Base-by-base conservation (phyloP, 352 stramenopile species). In the Pythium brachiatum region DNA sequence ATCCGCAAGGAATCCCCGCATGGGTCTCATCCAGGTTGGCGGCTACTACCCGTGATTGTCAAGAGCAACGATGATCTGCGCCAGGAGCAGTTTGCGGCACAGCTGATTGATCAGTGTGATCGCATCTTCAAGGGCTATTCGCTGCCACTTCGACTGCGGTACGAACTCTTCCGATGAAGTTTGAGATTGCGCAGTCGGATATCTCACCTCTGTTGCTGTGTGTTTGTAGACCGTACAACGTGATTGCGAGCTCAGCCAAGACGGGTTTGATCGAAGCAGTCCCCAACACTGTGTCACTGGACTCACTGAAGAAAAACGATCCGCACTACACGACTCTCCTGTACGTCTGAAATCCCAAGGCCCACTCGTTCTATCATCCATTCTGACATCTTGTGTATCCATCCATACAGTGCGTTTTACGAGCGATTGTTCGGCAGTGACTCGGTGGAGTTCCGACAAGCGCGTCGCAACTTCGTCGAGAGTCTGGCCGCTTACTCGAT, bases 21-120 rank as follows among this genome's bases (percentile, higher is more conserved):
- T 39, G 72, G 74, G 3, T 66, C 78, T 38, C 78, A 88, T 57
- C 78, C 71, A 34, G 79, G 80, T 20, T 92, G 86, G 78, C 72
- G 81, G 13, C 58, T 93, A 46, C 71, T 94, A 31, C 88, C 88
- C 48, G 88, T 99, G 18, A 99, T 99, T 64, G 94, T 99, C 2
- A 99, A 95, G 78, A 98, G 93, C 47, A 98, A 99, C 63, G 97
- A 99, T 69, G 97, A 99, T 57, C 73, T 99, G 53, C 84, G 97
- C 2, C 97, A 99, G 72, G 97, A 99, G 74, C 90, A 97, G 27
- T 98, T 99, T 74, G 94, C 97, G 0, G 95, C 98, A 60, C 96
- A 99, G 69, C 74, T 99, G 4, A 99, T 99, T 64, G 82, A 92
- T 21, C 83, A 98, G 48, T 98, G 95, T 56, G 81, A 97, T 38